These are phyloP conservation scores for Phytophthora europaea DNA, from an alignment of 352 stramenopile species.

Conservation along the genomic window DNA sequence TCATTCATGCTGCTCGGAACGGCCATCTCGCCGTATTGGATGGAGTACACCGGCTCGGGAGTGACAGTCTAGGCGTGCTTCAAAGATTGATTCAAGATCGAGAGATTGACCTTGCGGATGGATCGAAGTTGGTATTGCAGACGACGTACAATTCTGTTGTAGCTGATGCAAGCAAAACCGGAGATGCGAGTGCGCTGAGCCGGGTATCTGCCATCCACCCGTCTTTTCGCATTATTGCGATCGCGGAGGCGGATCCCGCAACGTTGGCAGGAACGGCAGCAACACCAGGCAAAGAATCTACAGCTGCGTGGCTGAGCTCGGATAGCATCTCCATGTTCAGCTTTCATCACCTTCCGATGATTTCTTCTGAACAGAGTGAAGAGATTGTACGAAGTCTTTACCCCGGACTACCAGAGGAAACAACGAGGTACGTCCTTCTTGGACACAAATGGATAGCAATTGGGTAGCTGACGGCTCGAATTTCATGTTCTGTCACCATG, in stretches of 20 bases:
- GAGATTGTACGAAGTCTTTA: slow-evolving; percentile 64
- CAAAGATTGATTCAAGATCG: slow-evolving; percentile 90
- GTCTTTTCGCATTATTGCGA: slow-evolving; percentile 91
- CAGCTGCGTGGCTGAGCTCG: slow-evolving; percentile 74
- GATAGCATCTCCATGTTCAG: slow-evolving; percentile 86
- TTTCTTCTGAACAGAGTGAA: slow-evolving; percentile 54
- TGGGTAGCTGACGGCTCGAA: background rate
- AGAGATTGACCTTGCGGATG: slow-evolving; percentile 92
- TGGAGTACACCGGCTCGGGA: slow-evolving; percentile 93
- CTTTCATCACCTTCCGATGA: slow-evolving; percentile 65
- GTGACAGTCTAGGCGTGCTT: slow-evolving; percentile 91
- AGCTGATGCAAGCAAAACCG: slow-evolving; percentile 18
- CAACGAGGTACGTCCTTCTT: slow-evolving; percentile 55
- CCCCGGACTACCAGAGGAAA: slow-evolving; percentile 59
- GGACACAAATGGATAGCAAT: background rate
- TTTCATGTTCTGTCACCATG: background rate
- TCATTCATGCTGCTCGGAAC: slow-evolving; percentile 89
- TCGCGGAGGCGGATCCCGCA: slow-evolving; percentile 70
- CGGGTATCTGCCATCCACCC: slow-evolving; percentile 84
- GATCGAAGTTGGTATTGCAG: slow-evolving; percentile 79
- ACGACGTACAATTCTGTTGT: slow-evolving; percentile 67
- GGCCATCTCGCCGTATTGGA: slow-evolving; percentile 93
- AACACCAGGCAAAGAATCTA: slow-evolving; percentile 53
- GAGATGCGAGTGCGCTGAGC: slow-evolving; percentile 17
- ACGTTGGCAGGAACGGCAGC: slow-evolving; percentile 40